Conservation (phyloP, 768 basidiomycete species). For the Cubamyces sp. region DNA sequence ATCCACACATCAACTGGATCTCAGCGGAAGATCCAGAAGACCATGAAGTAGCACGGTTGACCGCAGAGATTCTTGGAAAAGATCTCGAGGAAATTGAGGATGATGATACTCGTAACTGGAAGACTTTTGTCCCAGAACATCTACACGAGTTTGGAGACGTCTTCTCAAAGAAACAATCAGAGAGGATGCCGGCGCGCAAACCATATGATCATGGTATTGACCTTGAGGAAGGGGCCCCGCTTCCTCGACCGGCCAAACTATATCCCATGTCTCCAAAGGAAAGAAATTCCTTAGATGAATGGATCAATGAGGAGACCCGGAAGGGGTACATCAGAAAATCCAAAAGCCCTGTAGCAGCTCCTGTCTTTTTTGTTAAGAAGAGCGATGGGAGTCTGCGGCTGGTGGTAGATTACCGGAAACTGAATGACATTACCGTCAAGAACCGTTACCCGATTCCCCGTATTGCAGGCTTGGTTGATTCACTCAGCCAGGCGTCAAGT, state of each 20-base stretch:
- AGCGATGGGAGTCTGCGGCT: constrained; percentile 31
- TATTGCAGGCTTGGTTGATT: constrained; percentile 34
- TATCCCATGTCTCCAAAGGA: constrained; percentile 25
- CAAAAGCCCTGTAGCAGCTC: constrained; percentile 26
- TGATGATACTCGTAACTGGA: too few species aligned
- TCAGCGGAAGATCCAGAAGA: too few species aligned
- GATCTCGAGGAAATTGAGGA: too few species aligned
- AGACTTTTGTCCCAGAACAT: constrained; percentile 8
- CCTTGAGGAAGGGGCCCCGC: constrained; percentile 31
- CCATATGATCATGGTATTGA: constrained; percentile 42
- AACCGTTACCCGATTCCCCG: constrained; percentile 39
- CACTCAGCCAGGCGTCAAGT: constrained; percentile 21
- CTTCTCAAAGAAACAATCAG: constrained; percentile 31
- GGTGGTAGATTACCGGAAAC: constrained; percentile 32
- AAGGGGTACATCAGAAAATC: constrained; percentile 28
- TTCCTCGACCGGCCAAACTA: constrained; percentile 17
- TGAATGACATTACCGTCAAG: constrained; percentile 40
- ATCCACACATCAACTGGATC: too few species aligned
- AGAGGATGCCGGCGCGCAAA: constrained; percentile 36
- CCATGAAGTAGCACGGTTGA: too few species aligned
- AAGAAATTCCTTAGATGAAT: constrained; percentile 19
- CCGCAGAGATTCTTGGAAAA: too few species aligned
- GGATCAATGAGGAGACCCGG: constrained; percentile 26
- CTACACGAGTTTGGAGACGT: constrained; percentile 34
- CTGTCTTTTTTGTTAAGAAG: constrained; percentile 38